Evolutionary conservation across 2,329 filamentous ascomycete genomes (phyloP).

Genomic region (Aspergillus tamarii): DNA sequence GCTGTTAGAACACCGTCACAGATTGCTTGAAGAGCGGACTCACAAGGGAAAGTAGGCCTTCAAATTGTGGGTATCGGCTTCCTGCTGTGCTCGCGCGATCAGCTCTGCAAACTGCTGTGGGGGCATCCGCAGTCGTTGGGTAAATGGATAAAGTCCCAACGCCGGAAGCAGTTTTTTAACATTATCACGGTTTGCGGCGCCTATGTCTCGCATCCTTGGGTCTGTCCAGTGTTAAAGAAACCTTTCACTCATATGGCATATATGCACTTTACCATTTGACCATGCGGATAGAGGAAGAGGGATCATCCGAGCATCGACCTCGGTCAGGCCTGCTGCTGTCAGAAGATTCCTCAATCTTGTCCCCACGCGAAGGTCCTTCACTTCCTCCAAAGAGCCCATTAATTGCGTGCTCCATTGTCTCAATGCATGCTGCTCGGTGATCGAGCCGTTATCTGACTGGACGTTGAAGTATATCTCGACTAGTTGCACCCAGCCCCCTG

Average conservation of each 20-base stretch:
- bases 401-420: slow-evolving; percentile 68
- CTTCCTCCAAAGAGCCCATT: slow-evolving; percentile 62
- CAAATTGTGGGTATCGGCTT: slow-evolving; percentile 40
- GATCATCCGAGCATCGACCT: slow-evolving; percentile 68
- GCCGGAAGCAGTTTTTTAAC: slow-evolving; percentile 42
- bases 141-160: slow-evolving; percentile 50
- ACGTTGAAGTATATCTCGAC: slow-evolving; percentile 84
- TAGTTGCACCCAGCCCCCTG: slow-evolving; percentile 84
- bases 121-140: slow-evolving; percentile 46
- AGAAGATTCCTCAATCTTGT: slow-evolving; percentile 63
- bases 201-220: slow-evolving; percentile 46
- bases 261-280: slow-evolving; percentile 60
- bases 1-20: slow-evolving; percentile 22
- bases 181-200: slow-evolving; percentile 43
- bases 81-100: slow-evolving; percentile 40
- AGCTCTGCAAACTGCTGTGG: slow-evolving; percentile 41
- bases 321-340: slow-evolving; percentile 65
- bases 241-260: background rate
- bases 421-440: slow-evolving; percentile 69
- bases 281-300: slow-evolving; percentile 71
- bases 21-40: slow-evolving; percentile 15
- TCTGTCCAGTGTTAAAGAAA: slow-evolving; percentile 39
- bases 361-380: slow-evolving; percentile 69
- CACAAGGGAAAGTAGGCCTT: slow-evolving; percentile 53
- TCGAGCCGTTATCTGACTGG: slow-evolving; percentile 81